Conservation (phyloP, 306 rosid genomes). For the Quercus parvula region DNA sequence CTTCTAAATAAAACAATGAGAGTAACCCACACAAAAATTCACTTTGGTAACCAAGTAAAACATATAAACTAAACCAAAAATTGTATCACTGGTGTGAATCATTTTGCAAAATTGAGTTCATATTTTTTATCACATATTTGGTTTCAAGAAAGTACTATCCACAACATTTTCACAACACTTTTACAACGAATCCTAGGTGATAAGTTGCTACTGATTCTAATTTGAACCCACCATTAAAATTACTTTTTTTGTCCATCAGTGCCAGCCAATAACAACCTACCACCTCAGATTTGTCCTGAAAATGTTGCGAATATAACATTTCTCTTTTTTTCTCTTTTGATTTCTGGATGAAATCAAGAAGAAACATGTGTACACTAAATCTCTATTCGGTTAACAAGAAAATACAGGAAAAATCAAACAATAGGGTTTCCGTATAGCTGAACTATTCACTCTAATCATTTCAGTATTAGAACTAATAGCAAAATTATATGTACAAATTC, state of each 20-base stretch:
- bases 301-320: accelerated
- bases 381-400: background rate
- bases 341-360: background rate
- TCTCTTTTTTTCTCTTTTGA: background rate
- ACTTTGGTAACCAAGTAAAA: background rate
- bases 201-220: no score
- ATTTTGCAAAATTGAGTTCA: background rate
- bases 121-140: no score
- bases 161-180: no score
- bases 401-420: background rate
- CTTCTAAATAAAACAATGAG: background rate
- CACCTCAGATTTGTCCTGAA: no score
- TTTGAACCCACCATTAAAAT: background rate
- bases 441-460: background rate
- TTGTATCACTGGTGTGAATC: background rate
- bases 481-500: background rate
- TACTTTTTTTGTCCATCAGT: background rate
- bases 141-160: no score
- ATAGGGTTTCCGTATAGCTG: background rate
- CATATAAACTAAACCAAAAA: background rate
- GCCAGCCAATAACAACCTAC: no score
- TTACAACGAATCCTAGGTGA: no score
- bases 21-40: background rate
- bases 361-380: background rate
- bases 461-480: background rate